phyloP scores from a whole-genome alignment of 2,329 filamentous ascomycete species.

The Macroventuria anomochaeta region DNA sequence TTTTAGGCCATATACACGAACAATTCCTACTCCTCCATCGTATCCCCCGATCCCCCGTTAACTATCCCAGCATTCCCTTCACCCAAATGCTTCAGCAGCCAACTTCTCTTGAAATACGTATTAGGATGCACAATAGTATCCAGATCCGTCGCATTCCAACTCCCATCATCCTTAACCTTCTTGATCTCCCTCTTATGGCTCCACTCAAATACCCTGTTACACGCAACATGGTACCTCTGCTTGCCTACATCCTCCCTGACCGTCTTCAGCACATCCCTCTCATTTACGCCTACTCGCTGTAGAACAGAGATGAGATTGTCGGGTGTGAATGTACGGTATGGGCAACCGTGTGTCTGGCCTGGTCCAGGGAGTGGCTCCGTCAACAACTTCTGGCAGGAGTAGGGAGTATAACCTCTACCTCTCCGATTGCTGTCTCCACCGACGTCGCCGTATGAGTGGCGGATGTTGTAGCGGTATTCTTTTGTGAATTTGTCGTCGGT shows the following conservation, averaged over 20 bases:
- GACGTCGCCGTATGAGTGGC: conserved; percentile 94
- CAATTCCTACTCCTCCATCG: conserved; percentile 42
- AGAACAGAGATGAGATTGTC: conserved; percentile 84
- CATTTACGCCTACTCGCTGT: conserved; percentile 78
- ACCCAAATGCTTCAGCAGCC: conserved; percentile 80
- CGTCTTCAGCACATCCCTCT: conserved; percentile 76
- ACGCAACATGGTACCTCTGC: conserved; percentile 91
- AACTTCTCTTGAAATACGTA: conserved; percentile 96
- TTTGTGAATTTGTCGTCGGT: conserved; percentile 97
- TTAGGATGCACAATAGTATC: conserved; percentile 98
- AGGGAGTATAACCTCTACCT: conserved; percentile 86
- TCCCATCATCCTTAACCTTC: conserved; percentile 57
- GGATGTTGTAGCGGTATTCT: conserved; percentile 95
- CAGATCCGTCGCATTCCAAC: conserved; percentile 69
- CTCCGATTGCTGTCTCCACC: conserved; percentile 89
- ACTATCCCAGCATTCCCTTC: conserved; percentile 49
- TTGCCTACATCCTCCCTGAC: conserved; percentile 89
- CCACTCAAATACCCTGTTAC: conserved; percentile 93
- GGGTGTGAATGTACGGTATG: conserved; percentile 87
- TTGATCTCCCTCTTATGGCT: conserved; percentile 70
- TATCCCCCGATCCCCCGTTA: conserved; percentile 27
- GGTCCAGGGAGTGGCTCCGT: conserved; percentile 86
- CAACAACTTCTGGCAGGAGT: conserved; percentile 93
- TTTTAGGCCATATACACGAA: not conserved
- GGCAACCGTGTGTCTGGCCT: conserved; percentile 93